These are phyloP conservation scores for Chalciporus chontae DNA, from an alignment of 768 basidiomycete species.

Conservation along the genomic window DNA sequence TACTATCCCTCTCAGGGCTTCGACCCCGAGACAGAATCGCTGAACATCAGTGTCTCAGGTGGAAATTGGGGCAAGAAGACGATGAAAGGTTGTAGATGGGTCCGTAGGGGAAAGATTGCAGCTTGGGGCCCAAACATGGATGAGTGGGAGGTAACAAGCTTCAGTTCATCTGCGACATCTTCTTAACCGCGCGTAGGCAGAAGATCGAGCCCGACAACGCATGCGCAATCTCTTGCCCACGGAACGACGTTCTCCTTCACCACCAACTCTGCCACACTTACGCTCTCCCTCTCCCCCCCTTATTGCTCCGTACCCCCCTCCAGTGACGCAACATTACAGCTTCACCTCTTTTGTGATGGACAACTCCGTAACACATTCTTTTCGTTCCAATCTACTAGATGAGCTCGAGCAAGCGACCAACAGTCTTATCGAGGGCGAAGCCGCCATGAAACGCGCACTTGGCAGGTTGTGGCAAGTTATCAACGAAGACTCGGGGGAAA, in stretches of 20 bases:
- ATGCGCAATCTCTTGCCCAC: slow-evolving; percentile 62
- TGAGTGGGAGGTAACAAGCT: slow-evolving; percentile 69
- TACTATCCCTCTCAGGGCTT: slow-evolving; percentile 81
- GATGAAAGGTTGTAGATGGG: slow-evolving; percentile 73
- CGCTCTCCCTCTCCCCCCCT: slow-evolving; percentile 78
- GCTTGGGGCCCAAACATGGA: slow-evolving; percentile 83
- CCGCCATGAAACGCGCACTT: slow-evolving; percentile 64
- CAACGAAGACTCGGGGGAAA: slow-evolving; percentile 59
- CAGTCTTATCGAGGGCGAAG: slow-evolving; percentile 81
- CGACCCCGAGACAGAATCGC: slow-evolving; percentile 60
- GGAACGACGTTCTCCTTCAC: slow-evolving; percentile 64
- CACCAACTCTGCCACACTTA: slow-evolving; percentile 70
- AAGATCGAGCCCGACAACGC: slow-evolving; percentile 81
- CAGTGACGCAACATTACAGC: slow-evolving; percentile 62
- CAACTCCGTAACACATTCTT: slow-evolving; percentile 78
- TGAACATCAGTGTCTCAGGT: slow-evolving; percentile 42
- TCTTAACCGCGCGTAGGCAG: slow-evolving; percentile 46
- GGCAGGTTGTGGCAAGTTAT: slow-evolving; percentile 82
- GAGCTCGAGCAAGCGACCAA: slow-evolving; percentile 82
- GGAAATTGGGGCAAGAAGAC: slow-evolving; percentile 89
- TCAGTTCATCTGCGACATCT: slow-evolving; percentile 6
- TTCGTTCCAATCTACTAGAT: slow-evolving; percentile 72
- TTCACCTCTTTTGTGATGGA: slow-evolving; percentile 87
- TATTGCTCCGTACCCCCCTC: slow-evolving; percentile 69
- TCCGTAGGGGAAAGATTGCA: slow-evolving; percentile 75